Percentiles rank a stretch among this genome's conserved stretches.
Evolutionary conservation across 306 rosid genomes (phyloP).

Genomic region (Luffa aegyptiaca): DNA sequence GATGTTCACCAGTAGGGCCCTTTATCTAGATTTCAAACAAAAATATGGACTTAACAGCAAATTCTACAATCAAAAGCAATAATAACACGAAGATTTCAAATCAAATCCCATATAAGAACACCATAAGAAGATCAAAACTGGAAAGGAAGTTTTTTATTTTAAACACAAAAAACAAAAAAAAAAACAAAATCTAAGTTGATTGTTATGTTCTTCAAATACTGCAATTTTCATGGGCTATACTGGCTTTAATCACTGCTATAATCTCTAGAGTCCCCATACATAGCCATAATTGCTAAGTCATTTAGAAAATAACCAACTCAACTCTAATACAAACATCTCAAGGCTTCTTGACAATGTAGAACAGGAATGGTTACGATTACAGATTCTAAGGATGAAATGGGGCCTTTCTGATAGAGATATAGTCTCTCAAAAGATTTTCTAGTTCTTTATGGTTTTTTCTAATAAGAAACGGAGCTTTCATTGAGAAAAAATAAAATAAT

Average conservation of each 20-base stretch:
- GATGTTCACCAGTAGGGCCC: slow-evolving; percentile 72
- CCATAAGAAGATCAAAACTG: neutral
- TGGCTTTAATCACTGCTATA: neutral
- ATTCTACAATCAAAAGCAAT: neutral
- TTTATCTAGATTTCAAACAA: slow-evolving; percentile 41
- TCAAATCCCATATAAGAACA: neutral
- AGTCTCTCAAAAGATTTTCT: neutral
- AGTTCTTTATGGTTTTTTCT: neutral
- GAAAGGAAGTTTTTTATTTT: too few species aligned
- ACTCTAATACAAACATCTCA: neutral
- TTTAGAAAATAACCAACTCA: neutral
- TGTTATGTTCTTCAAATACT: neutral
- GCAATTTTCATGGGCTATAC: neutral
- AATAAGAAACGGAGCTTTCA: too few species aligned
- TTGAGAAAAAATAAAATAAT: too few species aligned
- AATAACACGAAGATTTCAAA: neutral
- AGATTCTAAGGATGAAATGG: neutral
- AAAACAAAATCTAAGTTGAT: neutral
- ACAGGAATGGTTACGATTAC: neutral
- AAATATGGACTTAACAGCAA: neutral
- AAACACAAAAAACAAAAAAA: too few species aligned
- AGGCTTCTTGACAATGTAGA: neutral
- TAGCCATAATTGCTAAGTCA: neutral
- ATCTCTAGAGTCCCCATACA: neutral
- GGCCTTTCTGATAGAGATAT: neutral